Percentiles rank a stretch among this genome's conserved stretches.
Conservation (phyloP, 1,139 yeast genomes). For the Scheffersomyces parashehatae region DNA sequence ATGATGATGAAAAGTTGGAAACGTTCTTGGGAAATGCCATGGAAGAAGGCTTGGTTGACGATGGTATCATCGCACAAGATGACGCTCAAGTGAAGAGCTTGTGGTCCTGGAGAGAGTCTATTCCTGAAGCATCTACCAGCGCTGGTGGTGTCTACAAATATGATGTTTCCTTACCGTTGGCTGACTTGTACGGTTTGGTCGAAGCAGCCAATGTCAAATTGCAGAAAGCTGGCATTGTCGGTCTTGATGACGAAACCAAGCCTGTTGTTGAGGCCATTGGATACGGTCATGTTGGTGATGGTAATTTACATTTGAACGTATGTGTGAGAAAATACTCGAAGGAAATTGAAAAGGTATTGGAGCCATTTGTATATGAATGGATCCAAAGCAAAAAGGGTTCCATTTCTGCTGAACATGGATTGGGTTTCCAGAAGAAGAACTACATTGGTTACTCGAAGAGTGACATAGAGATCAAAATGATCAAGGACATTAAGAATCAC, state of each 20-base stretch:
- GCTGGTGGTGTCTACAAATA: constrained; percentile 96
- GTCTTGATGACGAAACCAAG: constrained; percentile 58
- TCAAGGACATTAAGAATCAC: constrained; percentile 72
- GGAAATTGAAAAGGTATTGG: constrained; percentile 73
- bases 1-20: constrained; percentile 77
- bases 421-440: constrained; percentile 93
- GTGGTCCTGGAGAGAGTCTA: constrained; percentile 95
- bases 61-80: constrained; percentile 96
- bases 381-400: constrained; percentile 75
- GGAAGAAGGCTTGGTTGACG: constrained; percentile 81
- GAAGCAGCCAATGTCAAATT: constrained; percentile 67
- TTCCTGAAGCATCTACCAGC: constrained; percentile 84
- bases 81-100: constrained; percentile 78
- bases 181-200: constrained; percentile 76
- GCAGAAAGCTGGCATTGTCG: constrained; percentile 57
- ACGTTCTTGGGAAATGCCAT: constrained; percentile 77
- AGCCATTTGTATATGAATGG: constrained; percentile 94
- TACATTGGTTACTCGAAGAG: constrained; percentile 83
- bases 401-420: constrained; percentile 94
- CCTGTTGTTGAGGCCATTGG: constrained; percentile 91
- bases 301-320: constrained; percentile 89
- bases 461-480: constrained; percentile 64
- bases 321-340: constrained; percentile 83
- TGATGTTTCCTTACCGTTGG: constrained; percentile 87
- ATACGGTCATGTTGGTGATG: constrained; percentile 96